Conservation (phyloP, 2,329 filamentous ascomycete species). For the Cladosporium sp. region DNA sequence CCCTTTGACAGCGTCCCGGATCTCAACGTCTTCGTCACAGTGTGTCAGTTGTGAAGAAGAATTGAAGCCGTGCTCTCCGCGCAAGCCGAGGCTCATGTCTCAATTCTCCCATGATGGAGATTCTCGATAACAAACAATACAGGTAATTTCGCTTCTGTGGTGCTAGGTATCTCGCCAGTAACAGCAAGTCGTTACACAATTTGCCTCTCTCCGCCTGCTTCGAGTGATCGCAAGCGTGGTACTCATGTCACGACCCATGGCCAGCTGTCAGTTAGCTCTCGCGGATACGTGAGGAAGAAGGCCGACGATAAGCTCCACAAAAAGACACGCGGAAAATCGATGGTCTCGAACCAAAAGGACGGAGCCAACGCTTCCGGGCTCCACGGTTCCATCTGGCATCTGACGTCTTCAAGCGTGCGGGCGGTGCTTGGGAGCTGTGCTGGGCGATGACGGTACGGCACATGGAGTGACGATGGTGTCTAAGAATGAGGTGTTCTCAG, state of each 20-base stretch:
- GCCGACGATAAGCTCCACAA: slow-evolving; percentile 5
- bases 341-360: slow-evolving; percentile 9
- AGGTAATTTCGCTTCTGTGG: neutral
- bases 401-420: slow-evolving; percentile 7
- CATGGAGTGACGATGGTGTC: neutral
- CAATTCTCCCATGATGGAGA: neutral
- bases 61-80: neutral
- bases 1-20: neutral
- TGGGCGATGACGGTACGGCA: slow-evolving; percentile 5
- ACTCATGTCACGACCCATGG: neutral
- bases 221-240: neutral
- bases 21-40: neutral
- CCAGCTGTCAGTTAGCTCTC: neutral
- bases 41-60: neutral
- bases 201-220: neutral
- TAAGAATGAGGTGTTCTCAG: too few relatives aligned
- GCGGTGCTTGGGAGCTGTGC: neutral
- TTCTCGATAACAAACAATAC: neutral
- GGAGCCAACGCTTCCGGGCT: slow-evolving; percentile 1
- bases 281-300: neutral
- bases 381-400: slow-evolving; percentile 5
- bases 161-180: neutral
- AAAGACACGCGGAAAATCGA: slow-evolving; percentile 9
- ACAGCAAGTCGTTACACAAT: neutral
- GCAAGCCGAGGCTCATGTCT: neutral